phyloP scores from a whole-genome alignment of 768 basidiomycete species.

The Crucibulum laeve region DNA sequence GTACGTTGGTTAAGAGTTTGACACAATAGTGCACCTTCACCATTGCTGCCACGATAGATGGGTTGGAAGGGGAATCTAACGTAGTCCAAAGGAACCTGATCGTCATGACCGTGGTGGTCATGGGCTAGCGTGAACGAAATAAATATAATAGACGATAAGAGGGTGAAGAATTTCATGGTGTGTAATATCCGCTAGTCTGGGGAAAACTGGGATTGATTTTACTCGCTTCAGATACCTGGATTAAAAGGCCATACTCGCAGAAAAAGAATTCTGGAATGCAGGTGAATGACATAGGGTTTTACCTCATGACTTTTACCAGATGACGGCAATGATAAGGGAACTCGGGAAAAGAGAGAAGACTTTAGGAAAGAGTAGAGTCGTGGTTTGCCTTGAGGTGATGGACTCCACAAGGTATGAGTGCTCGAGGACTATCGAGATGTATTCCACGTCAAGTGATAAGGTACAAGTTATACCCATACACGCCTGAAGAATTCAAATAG shows the following conservation, averaged over 20 bases:
- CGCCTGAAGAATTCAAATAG: background rate
- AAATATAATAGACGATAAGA: conserved; percentile 18
- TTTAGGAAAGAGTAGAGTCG: conserved; percentile 19
- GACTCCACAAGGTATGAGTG: conserved; percentile 17
- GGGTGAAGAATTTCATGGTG: conserved; percentile 15
- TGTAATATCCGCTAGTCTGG: background rate
- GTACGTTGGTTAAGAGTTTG: background rate
- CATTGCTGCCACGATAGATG: conserved; percentile 45
- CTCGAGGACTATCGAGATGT: conserved; percentile 11
- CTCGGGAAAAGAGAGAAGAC: conserved; percentile 13
- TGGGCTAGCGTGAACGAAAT: conserved; percentile 27
- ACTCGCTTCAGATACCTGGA: too few species aligned
- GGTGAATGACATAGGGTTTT: conserved; percentile 9
- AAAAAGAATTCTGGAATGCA: background rate
- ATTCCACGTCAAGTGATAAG: conserved; percentile 18
- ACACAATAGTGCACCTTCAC: conserved; percentile 41
- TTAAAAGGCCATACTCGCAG: background rate
- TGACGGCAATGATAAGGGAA: conserved; percentile 15
- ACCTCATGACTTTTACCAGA: conserved; percentile 6
- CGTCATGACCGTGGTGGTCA: conserved; percentile 34
- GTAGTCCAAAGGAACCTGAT: conserved; percentile 65
- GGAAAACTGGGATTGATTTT: conserved; percentile 1
- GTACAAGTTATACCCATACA: background rate
- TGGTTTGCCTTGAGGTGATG: conserved; percentile 52
- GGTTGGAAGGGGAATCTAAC: conserved; percentile 64